Percentiles rank a stretch among this genome's conserved stretches.
These are phyloP conservation scores for Rhizophora apiculata DNA, from an alignment of 345 rosid species.

Conservation along the genomic window DNA sequence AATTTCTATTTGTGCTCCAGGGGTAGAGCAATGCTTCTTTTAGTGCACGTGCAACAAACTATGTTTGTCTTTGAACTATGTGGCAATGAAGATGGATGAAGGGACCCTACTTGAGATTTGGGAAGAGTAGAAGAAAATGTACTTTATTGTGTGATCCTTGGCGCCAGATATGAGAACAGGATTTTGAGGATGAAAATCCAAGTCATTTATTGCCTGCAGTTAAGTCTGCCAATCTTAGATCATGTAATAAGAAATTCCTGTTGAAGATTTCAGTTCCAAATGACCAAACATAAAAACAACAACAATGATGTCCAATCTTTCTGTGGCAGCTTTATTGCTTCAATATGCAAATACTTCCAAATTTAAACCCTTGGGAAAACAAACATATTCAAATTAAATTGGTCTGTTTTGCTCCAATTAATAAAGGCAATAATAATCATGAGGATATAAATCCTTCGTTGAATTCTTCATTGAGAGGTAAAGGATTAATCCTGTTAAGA, in stretches of 20 bases:
- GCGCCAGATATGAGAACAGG: constrained; percentile 67
- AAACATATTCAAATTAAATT: no score
- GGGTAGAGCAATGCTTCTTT: no score
- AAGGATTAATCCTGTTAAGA: no score
- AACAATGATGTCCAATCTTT: no score
- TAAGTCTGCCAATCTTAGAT: constrained; percentile 17
- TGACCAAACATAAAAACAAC: background rate
- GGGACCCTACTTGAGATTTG: background rate
- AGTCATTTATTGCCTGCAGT: constrained; percentile 72
- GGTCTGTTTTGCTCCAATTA: background rate
- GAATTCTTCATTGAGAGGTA: no score
- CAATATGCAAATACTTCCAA: no score
- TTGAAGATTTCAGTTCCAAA: constrained; percentile 8
- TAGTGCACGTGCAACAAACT: no score
- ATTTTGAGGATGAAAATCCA: constrained; percentile 84
- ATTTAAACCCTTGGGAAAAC: no score
- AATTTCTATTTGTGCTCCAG: background rate
- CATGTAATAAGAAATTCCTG: background rate
- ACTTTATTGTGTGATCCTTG: constrained; percentile 83
- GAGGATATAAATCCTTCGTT: no score
- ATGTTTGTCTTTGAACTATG: no score
- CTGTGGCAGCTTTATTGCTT: no score
- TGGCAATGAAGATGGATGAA: no score
- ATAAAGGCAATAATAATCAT: background rate
- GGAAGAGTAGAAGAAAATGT: constrained; percentile 20